Percentiles rank a stretch among this genome's conserved stretches.
These are phyloP conservation scores for Hamamelis virginiana DNA, from an alignment of 164 flowering plant species.

Conservation along the genomic window DNA sequence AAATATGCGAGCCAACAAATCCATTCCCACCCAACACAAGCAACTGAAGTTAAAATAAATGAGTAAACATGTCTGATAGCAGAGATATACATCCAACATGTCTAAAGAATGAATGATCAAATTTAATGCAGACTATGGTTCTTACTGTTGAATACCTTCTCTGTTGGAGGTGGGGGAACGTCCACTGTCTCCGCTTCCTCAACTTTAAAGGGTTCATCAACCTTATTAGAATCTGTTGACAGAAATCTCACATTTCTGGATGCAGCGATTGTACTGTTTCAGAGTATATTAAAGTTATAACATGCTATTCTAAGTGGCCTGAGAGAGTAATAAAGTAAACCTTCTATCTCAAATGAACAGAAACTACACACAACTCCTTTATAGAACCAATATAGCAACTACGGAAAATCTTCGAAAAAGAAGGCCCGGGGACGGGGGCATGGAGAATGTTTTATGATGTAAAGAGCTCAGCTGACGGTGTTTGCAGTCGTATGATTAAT, in stretches of 20 bases:
- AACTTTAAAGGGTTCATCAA: conserved; percentile 67
- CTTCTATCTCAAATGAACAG: neutral
- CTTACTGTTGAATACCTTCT: conserved; percentile 52
- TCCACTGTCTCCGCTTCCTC: conserved; percentile 91
- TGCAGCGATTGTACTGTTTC: conserved; percentile 34
- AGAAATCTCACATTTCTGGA: conserved; percentile 48
- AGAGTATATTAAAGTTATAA: neutral
- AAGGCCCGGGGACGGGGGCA: no score
- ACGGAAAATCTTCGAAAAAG: no score
- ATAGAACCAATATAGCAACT: no score
- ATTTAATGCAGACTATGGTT: neutral
- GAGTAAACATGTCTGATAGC: neutral
- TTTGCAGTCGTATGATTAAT: no score
- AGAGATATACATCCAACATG: conserved; percentile 1
- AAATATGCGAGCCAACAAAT: conserved; percentile 93
- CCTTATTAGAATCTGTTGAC: conserved; percentile 61
- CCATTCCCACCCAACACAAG: conserved; percentile 98
- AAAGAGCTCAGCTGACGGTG: no score
- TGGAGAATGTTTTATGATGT: no score
- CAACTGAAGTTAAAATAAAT: conserved; percentile 41
- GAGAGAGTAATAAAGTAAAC: neutral
- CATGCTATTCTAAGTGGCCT: neutral
- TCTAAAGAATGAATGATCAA: neutral
- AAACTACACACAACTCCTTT: no score
- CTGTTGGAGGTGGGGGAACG: conserved; percentile 79